Percentiles rank a stretch among this genome's conserved stretches.
Conservation (phyloP, 1,284 basidiomycete genomes). For the Amylostereum chailletii region DNA sequence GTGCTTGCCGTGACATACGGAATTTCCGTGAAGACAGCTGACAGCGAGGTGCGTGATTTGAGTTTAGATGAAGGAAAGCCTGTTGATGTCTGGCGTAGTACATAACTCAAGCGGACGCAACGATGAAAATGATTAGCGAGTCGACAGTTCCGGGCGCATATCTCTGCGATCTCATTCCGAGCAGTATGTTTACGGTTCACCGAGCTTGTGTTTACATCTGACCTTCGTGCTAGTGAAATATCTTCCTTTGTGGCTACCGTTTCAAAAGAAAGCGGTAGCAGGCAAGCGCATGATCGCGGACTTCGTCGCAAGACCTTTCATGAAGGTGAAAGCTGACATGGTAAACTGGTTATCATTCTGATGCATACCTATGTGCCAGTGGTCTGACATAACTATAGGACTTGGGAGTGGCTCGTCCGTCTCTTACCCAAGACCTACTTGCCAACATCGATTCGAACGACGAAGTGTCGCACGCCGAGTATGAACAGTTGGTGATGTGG, state of each 20-base stretch:
- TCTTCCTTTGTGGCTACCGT: slow-evolving; percentile 15
- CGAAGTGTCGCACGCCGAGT: too few species aligned
- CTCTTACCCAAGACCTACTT: slow-evolving; percentile 14
- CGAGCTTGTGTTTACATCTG: not conserved
- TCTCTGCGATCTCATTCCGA: slow-evolving; percentile 17
- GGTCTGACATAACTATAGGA: not conserved
- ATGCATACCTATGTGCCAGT: not conserved
- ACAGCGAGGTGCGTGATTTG: slow-evolving; percentile 12
- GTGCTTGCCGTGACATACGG: slow-evolving; percentile 20
- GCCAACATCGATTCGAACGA: not conserved
- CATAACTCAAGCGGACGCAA: slow-evolving; percentile 15
- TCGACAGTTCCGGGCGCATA: slow-evolving; percentile 16
- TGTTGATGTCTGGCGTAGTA: slow-evolving; percentile 11
- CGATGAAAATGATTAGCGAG: slow-evolving; percentile 14
- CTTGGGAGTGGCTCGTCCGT: slow-evolving; percentile 10
- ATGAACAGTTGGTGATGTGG: too few species aligned
- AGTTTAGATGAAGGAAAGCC: not conserved
- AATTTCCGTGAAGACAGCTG: slow-evolving; percentile 11
- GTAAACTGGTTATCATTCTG: not conserved
- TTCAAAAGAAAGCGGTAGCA: slow-evolving; percentile 9
- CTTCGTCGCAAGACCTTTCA: not conserved
- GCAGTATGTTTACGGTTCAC: slow-evolving; percentile 5
- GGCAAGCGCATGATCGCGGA: slow-evolving; percentile 8
- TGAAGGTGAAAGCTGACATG: not conserved
- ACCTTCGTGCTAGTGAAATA: not conserved